Evolutionary conservation across 257 asterid species (phyloP).

Genomic region (Solanum ahanhuiri): DNA sequence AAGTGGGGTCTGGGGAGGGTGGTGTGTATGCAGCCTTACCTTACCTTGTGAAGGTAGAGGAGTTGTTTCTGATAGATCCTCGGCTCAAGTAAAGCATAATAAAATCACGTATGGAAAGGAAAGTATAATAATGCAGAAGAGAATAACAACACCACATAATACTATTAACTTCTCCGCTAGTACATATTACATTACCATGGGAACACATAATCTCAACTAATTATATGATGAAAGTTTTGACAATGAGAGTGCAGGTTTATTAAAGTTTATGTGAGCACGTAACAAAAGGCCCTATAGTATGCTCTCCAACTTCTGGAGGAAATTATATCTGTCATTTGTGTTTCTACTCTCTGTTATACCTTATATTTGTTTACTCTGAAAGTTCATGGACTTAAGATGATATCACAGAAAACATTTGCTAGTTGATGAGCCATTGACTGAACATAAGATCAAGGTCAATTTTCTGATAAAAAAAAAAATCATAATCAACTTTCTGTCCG

Average conservation of each 20-base stretch:
- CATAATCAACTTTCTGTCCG: not conserved
- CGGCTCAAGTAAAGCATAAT: not conserved
- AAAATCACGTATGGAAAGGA: not conserved
- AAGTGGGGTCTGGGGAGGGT: not conserved
- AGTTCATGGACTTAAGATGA: not conserved
- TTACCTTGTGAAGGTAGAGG: not conserved
- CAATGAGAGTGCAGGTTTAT: not conserved
- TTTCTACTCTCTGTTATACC: not conserved
- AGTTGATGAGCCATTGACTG: not conserved
- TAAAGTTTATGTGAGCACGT: not conserved
- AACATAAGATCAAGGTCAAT: not conserved
- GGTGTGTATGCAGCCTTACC: not conserved
- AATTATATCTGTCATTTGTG: not conserved
- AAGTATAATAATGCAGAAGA: not conserved
- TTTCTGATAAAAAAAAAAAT: not conserved
- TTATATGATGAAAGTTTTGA: not conserved
- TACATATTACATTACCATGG: not conserved
- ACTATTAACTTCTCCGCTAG: not conserved
- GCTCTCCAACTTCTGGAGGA: not conserved
- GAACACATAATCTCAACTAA: not conserved
- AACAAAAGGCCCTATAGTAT: not conserved
- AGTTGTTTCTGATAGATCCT: not conserved
- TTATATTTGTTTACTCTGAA: not conserved
- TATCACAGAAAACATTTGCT: not conserved
- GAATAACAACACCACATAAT: not conserved